Base-by-base conservation (phyloP, 106 monocot genomes). In the Dendrobium officinale region DNA sequence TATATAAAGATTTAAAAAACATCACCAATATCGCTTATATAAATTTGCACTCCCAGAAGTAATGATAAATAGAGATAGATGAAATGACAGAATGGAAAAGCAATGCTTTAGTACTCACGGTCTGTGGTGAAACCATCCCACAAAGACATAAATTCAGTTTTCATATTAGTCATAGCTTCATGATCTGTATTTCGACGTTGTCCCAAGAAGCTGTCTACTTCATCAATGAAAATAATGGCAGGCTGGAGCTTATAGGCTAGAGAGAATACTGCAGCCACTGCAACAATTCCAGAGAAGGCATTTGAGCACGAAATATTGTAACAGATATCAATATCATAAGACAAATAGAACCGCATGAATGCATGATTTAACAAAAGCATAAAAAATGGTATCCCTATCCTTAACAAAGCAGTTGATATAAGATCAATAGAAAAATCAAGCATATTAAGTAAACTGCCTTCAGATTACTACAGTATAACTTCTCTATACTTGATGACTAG, bases 51-150 rank as follows among this genome's bases (percentile, higher is more conserved):
- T 61, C 61, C 5, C n/a, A n/a, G 22, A 61, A 61, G 19, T 22
- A 61, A 61, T 61, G n/a, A 9, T n/a, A 70, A 33, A 31, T 33
- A 70, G 5, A 67, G 26, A 67, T 26, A 24, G 70, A 70, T 37
- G 70, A 29, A 13, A 70, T 70, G 74, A 8, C 61, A 61, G 27
- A 24, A 49, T 6, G 76, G 49, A 51, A 76, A 49, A 76, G 2
- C 48, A 24, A n/a, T 42, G 74, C 43, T 16, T 0, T 26, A 48
- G 24, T 76, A 76, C 76, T 76, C 49, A 76, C 97, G 89, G 44
- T 98, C 97, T 45, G 97, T 94, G 61, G 97, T 98, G 84, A 98
- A 98, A 56, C 97, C 97, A 89, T 98, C 97, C 97, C 97, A 98
- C 72, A 98, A 81, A 47, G 97, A 94, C 97, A 98, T 98, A 45